Percentiles rank a stretch among this genome's conserved stretches.
Evolutionary conservation across 768 basidiomycete species (phyloP).

Genomic region (Lyophyllum semitale): DNA sequence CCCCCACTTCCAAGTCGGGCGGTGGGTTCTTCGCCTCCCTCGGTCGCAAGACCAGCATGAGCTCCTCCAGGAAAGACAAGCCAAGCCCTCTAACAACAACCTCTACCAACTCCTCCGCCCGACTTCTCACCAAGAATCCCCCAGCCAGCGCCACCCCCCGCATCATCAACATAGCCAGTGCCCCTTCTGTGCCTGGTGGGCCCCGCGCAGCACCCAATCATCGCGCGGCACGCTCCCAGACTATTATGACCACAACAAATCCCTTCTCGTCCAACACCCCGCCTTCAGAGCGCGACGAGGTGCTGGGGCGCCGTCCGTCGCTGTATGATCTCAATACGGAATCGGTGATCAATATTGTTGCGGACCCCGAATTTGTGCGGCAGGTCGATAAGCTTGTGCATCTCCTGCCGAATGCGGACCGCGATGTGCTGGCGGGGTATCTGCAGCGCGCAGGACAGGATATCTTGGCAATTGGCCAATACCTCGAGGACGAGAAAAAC

Average conservation of each 20-base stretch:
- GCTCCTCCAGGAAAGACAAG: slow-evolving; percentile 25
- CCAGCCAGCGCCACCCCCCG: slow-evolving; percentile 24
- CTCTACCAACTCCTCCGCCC: slow-evolving; percentile 26
- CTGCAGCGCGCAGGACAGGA: slow-evolving; percentile 75
- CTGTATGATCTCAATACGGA: slow-evolving; percentile 35
- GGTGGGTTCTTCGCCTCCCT: slow-evolving; percentile 75
- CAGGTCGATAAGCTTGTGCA: slow-evolving; percentile 75
- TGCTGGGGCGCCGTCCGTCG: slow-evolving; percentile 39
- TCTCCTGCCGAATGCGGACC: slow-evolving; percentile 74
- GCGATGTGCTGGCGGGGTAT: slow-evolving; percentile 67
- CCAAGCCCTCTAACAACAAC: slow-evolving; percentile 18
- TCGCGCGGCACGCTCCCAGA: slow-evolving; percentile 68
- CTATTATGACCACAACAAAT: slow-evolving; percentile 47
- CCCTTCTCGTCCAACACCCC: slow-evolving; percentile 28
- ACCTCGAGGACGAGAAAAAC: slow-evolving; percentile 82
- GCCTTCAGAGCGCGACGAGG: slow-evolving; percentile 24
- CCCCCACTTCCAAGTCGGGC: slow-evolving; percentile 39
- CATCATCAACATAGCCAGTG: slow-evolving; percentile 32
- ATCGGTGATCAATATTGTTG: slow-evolving; percentile 34
- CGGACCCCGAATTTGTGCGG: slow-evolving; percentile 57
- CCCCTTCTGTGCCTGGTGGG: slow-evolving; percentile 70
- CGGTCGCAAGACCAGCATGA: slow-evolving; percentile 66
- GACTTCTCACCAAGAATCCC: slow-evolving; percentile 22
- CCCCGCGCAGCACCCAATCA: slow-evolving; percentile 64
- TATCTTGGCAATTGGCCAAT: slow-evolving; percentile 84